Percentiles rank a stretch among this genome's conserved stretches.
Conservation (phyloP, 495 filamentous ascomycete species). For the Extremus antarcticus region DNA sequence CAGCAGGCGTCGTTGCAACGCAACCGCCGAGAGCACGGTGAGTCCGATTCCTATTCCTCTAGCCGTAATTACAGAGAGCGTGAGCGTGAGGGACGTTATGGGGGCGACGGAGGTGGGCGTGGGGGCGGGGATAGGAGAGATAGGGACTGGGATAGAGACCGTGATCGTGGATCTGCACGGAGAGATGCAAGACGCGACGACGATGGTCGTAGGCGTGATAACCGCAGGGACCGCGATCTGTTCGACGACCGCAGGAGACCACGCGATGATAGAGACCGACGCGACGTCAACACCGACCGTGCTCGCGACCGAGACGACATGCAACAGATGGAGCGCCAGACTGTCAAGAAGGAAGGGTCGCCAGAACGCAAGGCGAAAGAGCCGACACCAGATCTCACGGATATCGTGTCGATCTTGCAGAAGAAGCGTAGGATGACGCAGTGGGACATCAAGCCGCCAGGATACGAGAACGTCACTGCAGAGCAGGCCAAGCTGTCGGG, state of each 20-base stretch:
- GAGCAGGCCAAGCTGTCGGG: conserved; percentile 98
- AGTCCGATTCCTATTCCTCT: conserved; percentile 79
- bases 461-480: conserved; percentile 96
- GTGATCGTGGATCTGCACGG: conserved; percentile 44
- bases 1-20: not conserved
- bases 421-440: conserved; percentile 87
- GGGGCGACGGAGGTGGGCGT: conserved; percentile 24
- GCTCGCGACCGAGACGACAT: conserved; percentile 36
- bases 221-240: conserved; percentile 28
- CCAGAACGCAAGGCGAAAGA: conserved; percentile 74
- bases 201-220: conserved; percentile 51
- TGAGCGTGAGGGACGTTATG: conserved; percentile 80
- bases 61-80: conserved; percentile 83
- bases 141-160: conserved; percentile 27
- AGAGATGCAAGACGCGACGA: conserved; percentile 52
- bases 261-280: conserved; percentile 24
- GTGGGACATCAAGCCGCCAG: conserved; percentile 98
- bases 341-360: conserved; percentile 68
- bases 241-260: conserved; percentile 30
- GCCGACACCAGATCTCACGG: conserved; percentile 88
- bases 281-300: conserved; percentile 21
- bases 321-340: conserved; percentile 38
- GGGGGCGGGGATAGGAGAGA: conserved; percentile 22
- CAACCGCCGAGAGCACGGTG: conserved; percentile 41
- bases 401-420: conserved; percentile 63